A percentile compares a stretch with the other conserved stretches of the same genome.
Conservation (phyloP, 768 basidiomycete species). For the Tulasnella sp. region DNA sequence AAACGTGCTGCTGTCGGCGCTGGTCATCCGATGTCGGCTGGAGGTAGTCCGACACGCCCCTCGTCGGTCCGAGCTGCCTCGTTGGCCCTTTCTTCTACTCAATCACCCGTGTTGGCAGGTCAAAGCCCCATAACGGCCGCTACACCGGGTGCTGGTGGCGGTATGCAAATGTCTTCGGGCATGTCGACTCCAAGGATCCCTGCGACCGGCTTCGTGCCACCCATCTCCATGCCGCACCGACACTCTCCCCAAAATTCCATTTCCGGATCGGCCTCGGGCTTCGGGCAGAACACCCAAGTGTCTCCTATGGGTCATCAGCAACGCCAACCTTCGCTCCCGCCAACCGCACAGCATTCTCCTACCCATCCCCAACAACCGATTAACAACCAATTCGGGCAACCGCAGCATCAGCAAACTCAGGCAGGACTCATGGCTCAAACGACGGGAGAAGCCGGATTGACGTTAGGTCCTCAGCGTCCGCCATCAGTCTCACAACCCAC, state of each 20-base stretch:
- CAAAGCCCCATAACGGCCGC: not conserved
- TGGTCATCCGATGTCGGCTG: slow-evolving; percentile 4
- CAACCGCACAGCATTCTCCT: not conserved
- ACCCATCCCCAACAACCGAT: not conserved
- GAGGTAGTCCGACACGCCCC: slow-evolving; percentile 1
- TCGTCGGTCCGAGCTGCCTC: not conserved
- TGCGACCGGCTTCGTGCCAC: not conserved
- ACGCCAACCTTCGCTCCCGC: not conserved
- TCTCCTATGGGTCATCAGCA: not conserved
- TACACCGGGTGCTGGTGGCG: not conserved
- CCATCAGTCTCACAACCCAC: slow-evolving; percentile 6
- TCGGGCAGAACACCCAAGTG: slow-evolving; percentile 1
- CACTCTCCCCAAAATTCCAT: slow-evolving; percentile 14
- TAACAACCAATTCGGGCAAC: not conserved
- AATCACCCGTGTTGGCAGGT: not conserved
- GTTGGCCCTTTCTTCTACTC: not conserved
- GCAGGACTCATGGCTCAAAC: not conserved
- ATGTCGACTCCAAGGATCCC: slow-evolving; percentile 14
- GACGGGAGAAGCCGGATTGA: not conserved
- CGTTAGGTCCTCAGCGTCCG: slow-evolving; percentile 2
- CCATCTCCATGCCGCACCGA: slow-evolving; percentile 8
- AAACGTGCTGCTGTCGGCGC: slow-evolving; percentile 2
- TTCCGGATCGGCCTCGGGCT: not conserved
- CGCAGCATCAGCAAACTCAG: not conserved
- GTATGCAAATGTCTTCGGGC: not conserved